phyloP scores from a whole-genome alignment of 2,329 filamentous ascomycete genomes.

The Monosporascus sp. region DNA sequence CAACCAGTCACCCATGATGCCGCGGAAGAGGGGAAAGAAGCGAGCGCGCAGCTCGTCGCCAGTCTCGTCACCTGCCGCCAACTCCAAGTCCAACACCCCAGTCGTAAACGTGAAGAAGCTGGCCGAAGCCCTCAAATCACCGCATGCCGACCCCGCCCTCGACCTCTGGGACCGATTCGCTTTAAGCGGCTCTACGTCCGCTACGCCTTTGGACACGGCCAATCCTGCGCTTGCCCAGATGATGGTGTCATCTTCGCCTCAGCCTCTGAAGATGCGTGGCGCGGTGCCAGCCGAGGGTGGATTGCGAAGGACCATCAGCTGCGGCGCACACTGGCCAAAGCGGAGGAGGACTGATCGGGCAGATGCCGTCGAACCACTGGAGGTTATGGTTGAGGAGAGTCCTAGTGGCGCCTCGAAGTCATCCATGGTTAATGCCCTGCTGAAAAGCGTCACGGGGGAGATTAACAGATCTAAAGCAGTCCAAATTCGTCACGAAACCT shows the following conservation, averaged over 20 bases:
- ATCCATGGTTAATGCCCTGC: constrained; percentile 54
- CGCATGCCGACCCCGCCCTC: constrained; percentile 65
- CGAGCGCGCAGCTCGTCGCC: constrained; percentile 72
- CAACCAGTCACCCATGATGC: constrained; percentile 43
- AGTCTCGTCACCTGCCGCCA: constrained; percentile 55
- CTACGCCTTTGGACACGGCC: constrained; percentile 38
- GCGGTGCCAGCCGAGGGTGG: constrained; percentile 38
- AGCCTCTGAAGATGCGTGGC: constrained; percentile 42
- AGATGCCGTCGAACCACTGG: constrained; percentile 30
- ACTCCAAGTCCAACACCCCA: constrained; percentile 37
- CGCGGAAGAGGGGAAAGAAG: constrained; percentile 52
- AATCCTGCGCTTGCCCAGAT: constrained; percentile 59
- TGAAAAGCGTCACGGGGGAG: constrained; percentile 59
- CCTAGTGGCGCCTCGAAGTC: constrained; percentile 48
- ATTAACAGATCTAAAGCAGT: constrained; percentile 38
- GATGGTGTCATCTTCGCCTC: constrained; percentile 66
- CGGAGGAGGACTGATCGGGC: constrained; percentile 53
- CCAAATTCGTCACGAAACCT: constrained; percentile 22
- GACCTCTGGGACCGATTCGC: constrained; percentile 76
- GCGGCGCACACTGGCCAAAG: constrained; percentile 68
- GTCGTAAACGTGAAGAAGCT: constrained; percentile 54
- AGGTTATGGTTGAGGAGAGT: constrained; percentile 31
- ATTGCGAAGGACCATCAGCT: constrained; percentile 62
- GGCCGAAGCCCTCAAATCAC: constrained; percentile 56
- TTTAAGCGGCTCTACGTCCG: constrained; percentile 40